Base-by-base conservation (phyloP, 352 stramenopile genomes). In the Pythium oligandrum region DNA sequence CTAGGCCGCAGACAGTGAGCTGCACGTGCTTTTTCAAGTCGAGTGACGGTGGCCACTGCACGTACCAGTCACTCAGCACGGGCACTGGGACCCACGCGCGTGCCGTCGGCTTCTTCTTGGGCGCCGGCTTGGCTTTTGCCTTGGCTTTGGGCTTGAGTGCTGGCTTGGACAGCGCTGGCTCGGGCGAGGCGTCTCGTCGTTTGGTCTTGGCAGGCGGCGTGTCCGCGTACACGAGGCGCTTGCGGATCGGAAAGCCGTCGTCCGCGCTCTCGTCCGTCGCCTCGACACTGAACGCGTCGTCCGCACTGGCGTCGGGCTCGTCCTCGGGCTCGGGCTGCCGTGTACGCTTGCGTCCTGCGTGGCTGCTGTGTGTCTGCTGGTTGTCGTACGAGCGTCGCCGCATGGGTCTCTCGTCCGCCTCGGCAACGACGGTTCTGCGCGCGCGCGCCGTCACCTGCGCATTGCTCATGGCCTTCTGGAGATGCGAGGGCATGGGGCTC, bases 1-100 rank as follows among this genome's bases (percentile, higher is more conserved):
- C 61, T 6, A 61, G 55, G 11, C 79, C 75, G 4, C 53, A 61
- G 1, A 89, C 4, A 45, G 78, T 63, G 12, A 81, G 58, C 58
- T 70, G 44, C 33, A 63, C 35, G 47, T 57, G 45, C 42, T 70
- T 42, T 33, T 60, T 47, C 17, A 30, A 52, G 0, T 53, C 47
- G 35, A 57, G 66, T 44, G 12, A 8, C 31, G 57, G 68, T 17
- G 68, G 68, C 68, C 68, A 76, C 26, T 66, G 45, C 1, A 57
- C 17, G 30, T 58, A 68, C 68, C 68, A 76, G 7, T 73, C 53
- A 32, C 48, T 59, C 40, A 76, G 61, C 31, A 59, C 17, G 30
- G 53, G 40, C 39, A 64, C 51, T 5, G 40, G 17, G 17, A 26
- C 17, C 17, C 17, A 26, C 17, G 17, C 17, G 17, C 17, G 17